phyloP scores from a whole-genome alignment of 1,284 basidiomycete species.

The Pseudozyma pruni region DNA sequence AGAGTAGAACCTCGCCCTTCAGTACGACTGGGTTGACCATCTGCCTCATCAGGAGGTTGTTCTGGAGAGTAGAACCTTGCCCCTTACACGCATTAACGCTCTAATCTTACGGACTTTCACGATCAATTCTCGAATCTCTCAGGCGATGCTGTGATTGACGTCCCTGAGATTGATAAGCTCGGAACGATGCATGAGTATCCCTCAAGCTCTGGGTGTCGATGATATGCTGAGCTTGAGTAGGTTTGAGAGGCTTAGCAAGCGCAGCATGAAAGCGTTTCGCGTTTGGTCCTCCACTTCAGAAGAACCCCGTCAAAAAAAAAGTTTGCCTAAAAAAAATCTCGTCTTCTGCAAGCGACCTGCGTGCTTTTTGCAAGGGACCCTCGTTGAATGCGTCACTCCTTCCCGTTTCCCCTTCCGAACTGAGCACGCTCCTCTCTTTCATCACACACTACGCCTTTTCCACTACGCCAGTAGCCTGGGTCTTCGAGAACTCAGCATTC shows the following conservation, averaged over 20 bases:
- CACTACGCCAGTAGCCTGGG: too few species aligned
- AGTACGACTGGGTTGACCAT: neutral
- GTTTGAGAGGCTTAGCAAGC: too few species aligned
- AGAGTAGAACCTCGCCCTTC: conserved; percentile 22
- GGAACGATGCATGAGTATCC: neutral
- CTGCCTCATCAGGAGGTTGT: neutral
- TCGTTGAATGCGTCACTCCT: neutral
- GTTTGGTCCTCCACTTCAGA: conserved; percentile 7
- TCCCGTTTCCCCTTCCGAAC: neutral
- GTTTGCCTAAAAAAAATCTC: conserved; percentile 8
- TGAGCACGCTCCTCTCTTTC: neutral
- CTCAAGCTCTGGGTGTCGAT: too few species aligned
- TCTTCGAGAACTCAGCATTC: neutral
- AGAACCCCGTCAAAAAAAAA: conserved; percentile 5
- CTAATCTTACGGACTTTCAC: conserved; percentile 2
- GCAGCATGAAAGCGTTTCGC: neutral
- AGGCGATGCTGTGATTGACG: too few species aligned
- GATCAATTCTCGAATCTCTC: neutral
- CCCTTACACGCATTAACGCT: neutral
- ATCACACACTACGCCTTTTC: neutral
- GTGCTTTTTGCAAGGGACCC: neutral
- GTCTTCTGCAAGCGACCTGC: neutral
- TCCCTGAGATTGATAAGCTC: too few species aligned
- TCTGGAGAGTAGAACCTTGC: conserved; percentile 41
- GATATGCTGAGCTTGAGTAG: too few species aligned